Evolutionary conservation across 192 early-diverging fungal genomes (phyloP).

Genomic region (Backusella tarrabulga): DNA sequence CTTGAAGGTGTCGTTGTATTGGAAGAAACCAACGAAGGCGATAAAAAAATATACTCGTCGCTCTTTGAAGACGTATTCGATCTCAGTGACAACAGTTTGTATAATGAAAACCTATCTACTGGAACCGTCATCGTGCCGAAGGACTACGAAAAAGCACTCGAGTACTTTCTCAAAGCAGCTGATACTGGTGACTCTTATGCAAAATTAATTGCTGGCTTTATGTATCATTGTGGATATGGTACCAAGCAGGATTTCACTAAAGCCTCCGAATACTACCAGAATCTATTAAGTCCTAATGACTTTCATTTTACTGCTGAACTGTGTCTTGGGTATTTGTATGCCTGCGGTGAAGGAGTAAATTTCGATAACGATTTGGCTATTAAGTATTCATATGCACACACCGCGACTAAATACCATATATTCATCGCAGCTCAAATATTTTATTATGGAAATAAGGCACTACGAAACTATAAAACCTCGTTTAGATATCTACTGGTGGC

Average conservation of each 20-base stretch:
- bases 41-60: background rate
- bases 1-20: background rate
- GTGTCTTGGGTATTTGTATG: too few species aligned
- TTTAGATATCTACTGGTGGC: too few species aligned
- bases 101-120: background rate
- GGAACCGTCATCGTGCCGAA: background rate
- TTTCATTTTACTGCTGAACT: too few species aligned
- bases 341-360: too few species aligned
- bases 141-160: background rate
- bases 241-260: background rate
- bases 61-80: background rate
- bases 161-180: background rate
- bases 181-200: background rate
- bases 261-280: background rate
- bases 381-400: too few species aligned
- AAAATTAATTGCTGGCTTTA: background rate
- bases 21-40: background rate
- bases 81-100: background rate
- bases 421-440: too few species aligned
- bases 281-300: too few species aligned
- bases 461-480: too few species aligned
- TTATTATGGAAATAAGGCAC: too few species aligned
- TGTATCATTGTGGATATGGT: background rate
- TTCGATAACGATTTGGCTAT: too few species aligned
- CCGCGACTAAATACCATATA: rapidly evolving